phyloP scores from a whole-genome alignment of 345 rosid species.

The Streptanthus diversifolius region DNA sequence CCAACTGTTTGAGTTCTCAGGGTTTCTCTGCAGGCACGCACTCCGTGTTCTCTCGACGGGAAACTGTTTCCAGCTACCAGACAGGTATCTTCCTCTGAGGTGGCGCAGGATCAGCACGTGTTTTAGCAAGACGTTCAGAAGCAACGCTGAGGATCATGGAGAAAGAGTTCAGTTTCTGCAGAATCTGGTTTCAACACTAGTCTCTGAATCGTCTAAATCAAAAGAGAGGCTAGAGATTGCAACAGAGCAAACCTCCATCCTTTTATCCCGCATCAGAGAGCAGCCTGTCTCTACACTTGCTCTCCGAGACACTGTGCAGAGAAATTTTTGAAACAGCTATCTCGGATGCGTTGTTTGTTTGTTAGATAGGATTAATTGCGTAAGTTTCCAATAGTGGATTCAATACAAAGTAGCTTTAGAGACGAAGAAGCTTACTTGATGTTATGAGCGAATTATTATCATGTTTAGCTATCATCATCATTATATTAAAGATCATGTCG shows the following conservation, averaged over 20 bases:
- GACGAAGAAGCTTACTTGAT: neutral
- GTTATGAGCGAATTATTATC: neutral
- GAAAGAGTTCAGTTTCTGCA: slow-evolving; percentile 77
- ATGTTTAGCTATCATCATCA: neutral
- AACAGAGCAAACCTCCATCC: slow-evolving; percentile 64
- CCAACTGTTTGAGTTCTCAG: slow-evolving; percentile 93
- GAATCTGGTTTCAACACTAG: slow-evolving; percentile 64
- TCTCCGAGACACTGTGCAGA: slow-evolving; percentile 27
- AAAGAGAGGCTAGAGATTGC: slow-evolving; percentile 82
- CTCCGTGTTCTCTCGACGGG: slow-evolving; percentile 89
- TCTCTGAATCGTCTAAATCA: slow-evolving; percentile 72
- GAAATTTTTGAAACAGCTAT: slow-evolving; percentile 28
- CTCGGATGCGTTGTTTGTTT: neutral
- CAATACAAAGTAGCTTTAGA: neutral
- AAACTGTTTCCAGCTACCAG: slow-evolving; percentile 92
- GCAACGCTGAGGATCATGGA: slow-evolving; percentile 43
- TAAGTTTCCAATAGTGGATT: neutral
- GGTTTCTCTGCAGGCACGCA: slow-evolving; percentile 88
- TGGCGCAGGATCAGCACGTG: slow-evolving; percentile 71
- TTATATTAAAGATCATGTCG: too few relatives aligned
- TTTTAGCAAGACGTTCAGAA: slow-evolving; percentile 44
- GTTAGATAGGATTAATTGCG: neutral
- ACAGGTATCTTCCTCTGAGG: slow-evolving; percentile 75
- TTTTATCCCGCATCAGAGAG: slow-evolving; percentile 72
- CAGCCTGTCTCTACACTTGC: slow-evolving; percentile 48